phyloP scores from a whole-genome alignment of 2,329 filamentous ascomycete species.

The Alternaria gansuensis region DNA sequence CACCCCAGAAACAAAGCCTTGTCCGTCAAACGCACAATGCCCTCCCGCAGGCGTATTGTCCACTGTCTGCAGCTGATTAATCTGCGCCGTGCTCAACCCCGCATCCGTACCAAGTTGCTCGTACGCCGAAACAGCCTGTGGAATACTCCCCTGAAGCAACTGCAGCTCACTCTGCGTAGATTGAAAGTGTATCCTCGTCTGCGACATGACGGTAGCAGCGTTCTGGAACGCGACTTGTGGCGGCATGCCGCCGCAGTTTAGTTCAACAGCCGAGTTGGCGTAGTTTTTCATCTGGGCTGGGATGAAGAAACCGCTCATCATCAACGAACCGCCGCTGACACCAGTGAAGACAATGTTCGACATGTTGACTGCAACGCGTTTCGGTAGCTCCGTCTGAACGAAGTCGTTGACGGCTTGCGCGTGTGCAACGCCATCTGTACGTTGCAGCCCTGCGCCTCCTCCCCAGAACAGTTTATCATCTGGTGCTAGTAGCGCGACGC shows the following conservation, averaged over 20 bases:
- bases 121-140: constrained; percentile 61
- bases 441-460: constrained; percentile 61
- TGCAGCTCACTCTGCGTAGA: constrained; percentile 63
- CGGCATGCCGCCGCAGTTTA: constrained; percentile 65
- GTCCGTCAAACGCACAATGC: constrained; percentile 67
- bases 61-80: constrained; percentile 65
- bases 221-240: constrained; percentile 64
- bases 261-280: constrained; percentile 61
- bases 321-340: constrained; percentile 64
- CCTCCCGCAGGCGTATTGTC: constrained; percentile 65
- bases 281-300: constrained; percentile 64
- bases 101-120: constrained; percentile 58
- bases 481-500: constrained; percentile 64
- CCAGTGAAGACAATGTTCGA: constrained; percentile 66
- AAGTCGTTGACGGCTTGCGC: constrained; percentile 65
- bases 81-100: constrained; percentile 57
- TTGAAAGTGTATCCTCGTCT: constrained; percentile 66
- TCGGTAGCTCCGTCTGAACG: constrained; percentile 60
- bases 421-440: constrained; percentile 65
- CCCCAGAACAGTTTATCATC: constrained; percentile 67
- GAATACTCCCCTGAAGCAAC: constrained; percentile 61
- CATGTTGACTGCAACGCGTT: constrained; percentile 64
- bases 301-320: constrained; percentile 67
- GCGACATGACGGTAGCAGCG: constrained; percentile 54
- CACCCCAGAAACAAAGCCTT: constrained; percentile 64